Evolutionary conservation across 164 flowering plant species (phyloP), one percentile per base, ranked within the genome.

Genomic region (Kingdonia uniflora): DNA sequence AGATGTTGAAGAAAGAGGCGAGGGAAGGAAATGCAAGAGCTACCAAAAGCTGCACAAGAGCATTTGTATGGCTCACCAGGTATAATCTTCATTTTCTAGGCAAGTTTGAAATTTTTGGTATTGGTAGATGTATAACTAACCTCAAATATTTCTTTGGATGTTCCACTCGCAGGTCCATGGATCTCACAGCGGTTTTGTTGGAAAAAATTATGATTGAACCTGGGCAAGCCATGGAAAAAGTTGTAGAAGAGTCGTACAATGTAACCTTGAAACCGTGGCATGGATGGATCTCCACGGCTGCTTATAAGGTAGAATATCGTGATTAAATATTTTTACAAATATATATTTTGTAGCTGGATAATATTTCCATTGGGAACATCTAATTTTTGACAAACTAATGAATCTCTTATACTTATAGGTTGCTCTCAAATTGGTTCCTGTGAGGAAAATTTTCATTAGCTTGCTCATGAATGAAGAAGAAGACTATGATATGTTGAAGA

Each of bases 11-110:
- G 74, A 80, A 74, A 64, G 97, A 88, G 52, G 59, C 29, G 1
- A 59, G n/a, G 22, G 85, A 88, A 65, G 89, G 84, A 48, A 75
- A 19, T 51, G 76, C 89, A 23, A 88, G 69, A 64, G 71, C 68
- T 49, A 55, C 60, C 8, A 33, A 54, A 37, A 80, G 95, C 63
- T 85, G 85, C 38, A 67, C 81, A 20, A 74, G 65, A 66, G 80
- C 97, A 56, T 57, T 85, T 58, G 68, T 88, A 47, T 85, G 97
- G 97, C 95, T 88, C 14, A 79, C 91, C 50, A 83, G 96, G 96
- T 88, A 66, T 52, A 11, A 48, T n/a, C 15, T 44, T 16, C n/a
- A n/a, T n/a, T n/a, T n/a, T n/a, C n/a, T n/a, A n/a, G n/a, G n/a
- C n/a, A n/a, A n/a, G n/a, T n/a, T n/a, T n/a, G n/a, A n/a, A n/a